Evolutionary conservation across 179 eudicot genomes (phyloP).

Genomic region (Silene coronaria): DNA sequence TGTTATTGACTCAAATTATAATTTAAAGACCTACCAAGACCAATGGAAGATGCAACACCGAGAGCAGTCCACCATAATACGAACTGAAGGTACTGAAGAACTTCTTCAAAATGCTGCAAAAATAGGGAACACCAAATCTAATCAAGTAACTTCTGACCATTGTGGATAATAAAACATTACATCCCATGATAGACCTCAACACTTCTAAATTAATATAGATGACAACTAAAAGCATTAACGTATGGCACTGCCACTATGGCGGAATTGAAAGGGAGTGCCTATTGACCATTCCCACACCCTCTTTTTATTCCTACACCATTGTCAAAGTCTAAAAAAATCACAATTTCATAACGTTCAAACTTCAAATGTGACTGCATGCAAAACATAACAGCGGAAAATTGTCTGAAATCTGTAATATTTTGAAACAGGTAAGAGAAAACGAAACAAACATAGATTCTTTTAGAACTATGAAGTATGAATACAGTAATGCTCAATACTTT

Average conservation of each 20-base stretch:
- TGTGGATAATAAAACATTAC: not conserved
- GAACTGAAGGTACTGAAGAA: slow-evolving; percentile 54
- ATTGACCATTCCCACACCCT: not conserved
- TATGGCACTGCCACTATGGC: not conserved
- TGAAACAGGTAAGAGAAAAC: too few relatives aligned
- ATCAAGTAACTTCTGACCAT: not conserved
- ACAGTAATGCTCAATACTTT: not conserved
- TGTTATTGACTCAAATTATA: not conserved
- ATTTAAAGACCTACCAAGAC: slow-evolving; percentile 63
- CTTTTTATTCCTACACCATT: not conserved
- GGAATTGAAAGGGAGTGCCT: not conserved
- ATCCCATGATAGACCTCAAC: not conserved
- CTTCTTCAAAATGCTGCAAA: slow-evolving; percentile 80
- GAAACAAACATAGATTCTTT: too few relatives aligned
- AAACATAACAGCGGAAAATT: too few relatives aligned
- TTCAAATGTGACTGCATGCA: not conserved
- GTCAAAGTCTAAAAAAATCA: not conserved
- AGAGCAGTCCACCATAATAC: slow-evolving; percentile 96
- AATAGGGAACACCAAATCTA: slow-evolving; percentile 10
- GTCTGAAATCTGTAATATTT: too few relatives aligned
- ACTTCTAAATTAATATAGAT: not conserved
- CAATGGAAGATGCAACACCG: slow-evolving; percentile 98
- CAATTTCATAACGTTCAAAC: not conserved
- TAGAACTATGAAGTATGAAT: too few relatives aligned
- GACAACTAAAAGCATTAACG: not conserved